Evolutionary conservation across 148 eudicot species (phyloP), one percentile per base, ranked within the genome.

Genomic region (Polygonum maritimum): DNA sequence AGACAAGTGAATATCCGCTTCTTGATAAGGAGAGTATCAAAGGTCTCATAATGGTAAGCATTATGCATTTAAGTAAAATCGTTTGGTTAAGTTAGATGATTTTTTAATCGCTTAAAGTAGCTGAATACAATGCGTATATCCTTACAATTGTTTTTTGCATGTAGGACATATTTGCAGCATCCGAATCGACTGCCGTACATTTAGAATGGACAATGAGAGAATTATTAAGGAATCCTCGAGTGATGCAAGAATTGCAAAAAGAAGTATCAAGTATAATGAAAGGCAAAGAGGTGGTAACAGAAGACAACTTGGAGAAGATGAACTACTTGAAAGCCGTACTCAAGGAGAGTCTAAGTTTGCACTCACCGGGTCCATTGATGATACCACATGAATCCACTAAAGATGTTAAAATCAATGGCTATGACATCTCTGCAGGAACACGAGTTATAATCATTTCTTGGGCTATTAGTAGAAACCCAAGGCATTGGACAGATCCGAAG

Each of bases 311-410:
- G 48, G 74, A 31, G 44, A 35, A 3, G 19, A 70, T 80, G 79
- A 57, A 41, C 4, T 80, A 80, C 82, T 58, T 80, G 12, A 76
- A 80, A 76, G 79, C 77, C 1, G 82, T 80, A 16, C 60, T 80
- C 74, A 80, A 76, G 69, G 79, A 80, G 69, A 76, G 79, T 0
- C 79, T 76, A 0, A 72, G 77, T 39, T 44, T 80, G 38, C 82
- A 80, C 31, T 74, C 82, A 55, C 79, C 79, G 48, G 74, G 73
- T 40, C 77, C 83, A 48, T 22, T 81, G 10, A 3, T 77, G 74
- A 45, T 38, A 13, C 47, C 74, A 2, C 47, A 45, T 15, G 74
- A 71, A 71, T 71, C 47, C 19, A 77, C 79, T 14, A 74, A 81
- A 38, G 77, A 81, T 49, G 69, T 69, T 7, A 52, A 67, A 33